These are phyloP conservation scores for Candida ortonii DNA, from an alignment of 805 yeast genomes.

Conservation along the genomic window DNA sequence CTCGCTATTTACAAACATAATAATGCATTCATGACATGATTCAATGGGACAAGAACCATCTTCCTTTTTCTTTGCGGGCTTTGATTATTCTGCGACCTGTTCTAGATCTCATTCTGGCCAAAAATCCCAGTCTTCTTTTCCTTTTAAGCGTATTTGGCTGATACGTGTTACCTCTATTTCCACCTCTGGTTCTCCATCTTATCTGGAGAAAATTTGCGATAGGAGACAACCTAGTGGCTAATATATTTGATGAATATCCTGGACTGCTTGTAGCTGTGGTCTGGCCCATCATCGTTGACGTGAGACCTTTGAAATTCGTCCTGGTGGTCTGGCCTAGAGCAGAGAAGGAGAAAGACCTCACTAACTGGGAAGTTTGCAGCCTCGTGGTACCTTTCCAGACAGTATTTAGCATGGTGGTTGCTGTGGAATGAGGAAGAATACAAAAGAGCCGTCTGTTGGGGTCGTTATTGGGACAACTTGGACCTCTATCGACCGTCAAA, in stretches of 20 bases:
- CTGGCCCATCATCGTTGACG: constrained; percentile 8
- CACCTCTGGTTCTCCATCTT: constrained; percentile 51
- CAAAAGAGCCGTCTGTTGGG: too few relatives aligned
- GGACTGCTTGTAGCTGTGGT: constrained; percentile 12
- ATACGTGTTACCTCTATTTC: constrained; percentile 89
- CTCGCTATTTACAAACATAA: too few relatives aligned
- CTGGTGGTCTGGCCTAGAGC: constrained; percentile 17
- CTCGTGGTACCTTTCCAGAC: constrained; percentile 2
- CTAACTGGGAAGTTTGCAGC: constrained; percentile 7
- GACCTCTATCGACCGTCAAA: too few relatives aligned
- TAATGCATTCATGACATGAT: too few relatives aligned
- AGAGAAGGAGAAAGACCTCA: constrained; percentile 14
- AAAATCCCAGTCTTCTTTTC: constrained; percentile 85
- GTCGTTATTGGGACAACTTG: too few relatives aligned
- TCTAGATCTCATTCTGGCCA: constrained; percentile 73
- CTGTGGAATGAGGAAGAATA: too few relatives aligned
- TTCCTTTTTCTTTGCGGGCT: constrained; percentile 81
- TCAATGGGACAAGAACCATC: constrained; percentile 89
- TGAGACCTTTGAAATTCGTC: constrained; percentile 1
- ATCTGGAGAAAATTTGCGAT: constrained; percentile 20
- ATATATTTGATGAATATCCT: constrained; percentile 22
- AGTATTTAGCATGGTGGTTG: constrained; percentile 2
- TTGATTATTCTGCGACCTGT: constrained; percentile 76
- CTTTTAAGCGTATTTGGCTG: constrained; percentile 91
- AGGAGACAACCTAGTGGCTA: constrained; percentile 18